Percentiles rank a stretch among this genome's conserved stretches.
phyloP scores from a whole-genome alignment of 164 flowering plant species.

The Nelumbo lutea region DNA sequence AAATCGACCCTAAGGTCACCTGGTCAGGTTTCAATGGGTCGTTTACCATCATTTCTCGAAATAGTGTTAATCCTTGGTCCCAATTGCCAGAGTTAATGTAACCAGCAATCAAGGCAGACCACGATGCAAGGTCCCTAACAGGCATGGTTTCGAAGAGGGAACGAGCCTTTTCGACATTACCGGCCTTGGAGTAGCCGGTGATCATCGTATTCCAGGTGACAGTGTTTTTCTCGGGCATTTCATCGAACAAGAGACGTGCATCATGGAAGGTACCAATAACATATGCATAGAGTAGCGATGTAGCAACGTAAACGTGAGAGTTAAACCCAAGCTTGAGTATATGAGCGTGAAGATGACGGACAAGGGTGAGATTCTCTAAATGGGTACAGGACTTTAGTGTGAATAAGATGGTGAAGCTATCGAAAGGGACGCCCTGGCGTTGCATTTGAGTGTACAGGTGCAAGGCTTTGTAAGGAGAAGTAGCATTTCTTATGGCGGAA shows the following conservation, averaged over 20 bases:
- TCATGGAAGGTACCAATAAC: constrained; percentile 21
- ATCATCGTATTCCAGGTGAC: constrained; percentile 69
- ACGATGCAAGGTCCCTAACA: constrained; percentile 35
- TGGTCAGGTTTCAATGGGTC: constrained; percentile 41
- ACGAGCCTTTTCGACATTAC: constrained; percentile 33
- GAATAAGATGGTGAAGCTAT: constrained; percentile 42
- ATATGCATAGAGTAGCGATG: constrained; percentile 38
- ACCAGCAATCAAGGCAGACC: constrained; percentile 63
- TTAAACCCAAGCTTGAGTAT: constrained; percentile 40
- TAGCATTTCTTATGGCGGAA: constrained; percentile 34
- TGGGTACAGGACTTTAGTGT: constrained; percentile 41
- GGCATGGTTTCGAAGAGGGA: constrained; percentile 46
- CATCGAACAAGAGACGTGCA: constrained; percentile 53
- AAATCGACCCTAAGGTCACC: constrained; percentile 28
- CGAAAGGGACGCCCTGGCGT: constrained; percentile 29
- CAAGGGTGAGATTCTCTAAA: constrained; percentile 17
- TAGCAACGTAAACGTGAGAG: constrained; percentile 46
- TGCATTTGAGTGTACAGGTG: constrained; percentile 45
- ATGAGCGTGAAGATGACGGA: constrained; percentile 55
- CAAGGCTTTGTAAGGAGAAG: constrained; percentile 42
- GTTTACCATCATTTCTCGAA: constrained; percentile 37
- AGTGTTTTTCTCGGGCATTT: constrained; percentile 45
- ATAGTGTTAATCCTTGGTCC: constrained; percentile 33
- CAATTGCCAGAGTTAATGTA: constrained; percentile 28
- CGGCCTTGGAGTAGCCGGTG: constrained; percentile 37